Evolutionary conservation across 2,329 filamentous ascomycete genomes (phyloP).

Genomic region (Tolypocladium sp.): DNA sequence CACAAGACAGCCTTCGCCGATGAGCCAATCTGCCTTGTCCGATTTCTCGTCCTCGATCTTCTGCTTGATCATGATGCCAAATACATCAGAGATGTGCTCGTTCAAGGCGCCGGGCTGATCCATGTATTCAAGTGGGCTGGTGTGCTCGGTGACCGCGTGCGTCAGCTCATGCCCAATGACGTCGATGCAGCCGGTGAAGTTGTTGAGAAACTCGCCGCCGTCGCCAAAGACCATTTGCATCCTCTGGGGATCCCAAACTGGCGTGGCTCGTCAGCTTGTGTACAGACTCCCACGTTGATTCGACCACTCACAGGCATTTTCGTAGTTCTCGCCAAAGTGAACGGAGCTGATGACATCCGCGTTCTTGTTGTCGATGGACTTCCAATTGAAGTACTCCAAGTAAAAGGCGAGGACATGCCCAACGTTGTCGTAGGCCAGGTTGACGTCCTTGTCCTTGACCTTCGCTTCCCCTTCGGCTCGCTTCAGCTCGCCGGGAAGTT

Average conservation of each 20-base stretch:
- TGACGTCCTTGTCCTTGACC: slow-evolving; percentile 31
- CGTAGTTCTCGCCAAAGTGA: slow-evolving; percentile 39
- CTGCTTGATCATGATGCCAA: slow-evolving; percentile 50
- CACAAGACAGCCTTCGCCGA: slow-evolving; percentile 43
- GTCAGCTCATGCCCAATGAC: slow-evolving; percentile 50
- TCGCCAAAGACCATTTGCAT: slow-evolving; percentile 49
- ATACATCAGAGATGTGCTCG: slow-evolving; percentile 47
- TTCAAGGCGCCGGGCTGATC: slow-evolving; percentile 46
- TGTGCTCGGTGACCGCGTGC: slow-evolving; percentile 44
- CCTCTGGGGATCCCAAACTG: slow-evolving; percentile 39
- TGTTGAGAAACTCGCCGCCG: slow-evolving; percentile 39
- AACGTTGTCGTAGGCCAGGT: slow-evolving; percentile 41
- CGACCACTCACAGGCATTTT: slow-evolving; percentile 37
- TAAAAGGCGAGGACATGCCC: slow-evolving; percentile 41
- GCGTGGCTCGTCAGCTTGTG: not conserved
- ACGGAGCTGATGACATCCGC: slow-evolving; percentile 41
- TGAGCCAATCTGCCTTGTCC: slow-evolving; percentile 42
- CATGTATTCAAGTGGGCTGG: slow-evolving; percentile 38
- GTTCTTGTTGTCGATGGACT: slow-evolving; percentile 42
- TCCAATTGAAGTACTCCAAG: slow-evolving; percentile 37
- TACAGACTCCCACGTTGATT: not conserved
- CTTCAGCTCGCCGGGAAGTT: slow-evolving; percentile 32
- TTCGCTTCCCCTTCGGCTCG: slow-evolving; percentile 32
- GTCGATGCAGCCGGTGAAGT: slow-evolving; percentile 43
- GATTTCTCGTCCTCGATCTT: slow-evolving; percentile 34